Percentiles rank a stretch among this genome's conserved stretches.
These are phyloP conservation scores for Vaccinium vitisidaea DNA, from an alignment of 148 eudicot species.

Conservation along the genomic window DNA sequence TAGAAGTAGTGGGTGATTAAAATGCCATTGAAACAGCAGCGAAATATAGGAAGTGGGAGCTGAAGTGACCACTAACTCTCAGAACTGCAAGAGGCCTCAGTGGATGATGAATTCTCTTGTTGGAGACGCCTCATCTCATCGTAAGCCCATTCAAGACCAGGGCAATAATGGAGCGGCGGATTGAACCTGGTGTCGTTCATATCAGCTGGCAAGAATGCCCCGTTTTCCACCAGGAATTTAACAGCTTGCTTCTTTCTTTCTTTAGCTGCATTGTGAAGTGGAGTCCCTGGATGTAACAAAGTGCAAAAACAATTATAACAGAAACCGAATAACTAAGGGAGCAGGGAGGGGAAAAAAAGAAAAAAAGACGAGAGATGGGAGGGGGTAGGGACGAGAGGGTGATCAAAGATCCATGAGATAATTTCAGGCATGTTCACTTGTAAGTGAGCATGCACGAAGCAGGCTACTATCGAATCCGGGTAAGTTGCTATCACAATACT, in stretches of 20 bases:
- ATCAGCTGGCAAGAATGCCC: conserved; percentile 92
- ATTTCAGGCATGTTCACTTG: neutral
- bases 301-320: neutral
- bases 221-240: conserved; percentile 79
- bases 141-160: conserved; percentile 98
- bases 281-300: conserved; percentile 70
- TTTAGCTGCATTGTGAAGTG: conserved; percentile 94
- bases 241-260: conserved; percentile 80
- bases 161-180: conserved; percentile 94
- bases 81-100: conserved; percentile 62
- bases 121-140: conserved; percentile 78
- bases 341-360: neutral
- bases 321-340: neutral
- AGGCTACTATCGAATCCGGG: neutral
- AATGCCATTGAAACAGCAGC: neutral
- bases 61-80: conserved; percentile 39
- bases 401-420: neutral
- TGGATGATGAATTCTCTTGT: conserved; percentile 48
- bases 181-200: conserved; percentile 83
- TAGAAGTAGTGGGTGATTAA: neutral
- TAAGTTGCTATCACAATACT: conserved; percentile 20
- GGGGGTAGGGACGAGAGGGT: neutral
- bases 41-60: neutral
- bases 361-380: neutral
- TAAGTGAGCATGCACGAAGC: neutral